Conservation (phyloP, 2,329 filamentous ascomycete species). For the Cladobotryum protrusum region DNA sequence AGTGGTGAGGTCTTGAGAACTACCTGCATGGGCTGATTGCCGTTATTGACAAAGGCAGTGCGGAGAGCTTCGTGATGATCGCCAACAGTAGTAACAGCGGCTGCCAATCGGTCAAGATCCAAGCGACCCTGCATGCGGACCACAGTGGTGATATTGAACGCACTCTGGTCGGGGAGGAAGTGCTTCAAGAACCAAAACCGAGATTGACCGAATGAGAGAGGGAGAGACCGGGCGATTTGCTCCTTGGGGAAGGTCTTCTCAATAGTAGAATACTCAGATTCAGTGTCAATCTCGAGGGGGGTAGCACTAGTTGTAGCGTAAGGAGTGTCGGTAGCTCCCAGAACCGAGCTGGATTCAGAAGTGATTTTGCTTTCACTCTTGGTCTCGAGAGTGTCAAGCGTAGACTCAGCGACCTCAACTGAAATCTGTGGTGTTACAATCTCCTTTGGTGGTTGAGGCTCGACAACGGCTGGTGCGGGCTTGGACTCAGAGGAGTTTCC, state of each 20-base stretch:
- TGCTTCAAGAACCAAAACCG: slow-evolving; percentile 1
- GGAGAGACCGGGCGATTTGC: neutral
- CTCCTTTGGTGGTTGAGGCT: neutral
- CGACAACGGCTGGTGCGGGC: neutral
- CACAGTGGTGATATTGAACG: neutral
- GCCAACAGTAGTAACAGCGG: neutral
- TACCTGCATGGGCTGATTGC: slow-evolving; percentile 16
- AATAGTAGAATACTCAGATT: neutral
- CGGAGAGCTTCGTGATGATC: slow-evolving; percentile 17
- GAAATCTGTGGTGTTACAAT: neutral
- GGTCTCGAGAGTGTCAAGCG: neutral
- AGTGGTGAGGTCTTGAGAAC: slow-evolving; percentile 21
- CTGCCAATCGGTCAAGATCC: neutral
- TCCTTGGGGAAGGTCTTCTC: neutral
- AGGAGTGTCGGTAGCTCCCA: neutral
- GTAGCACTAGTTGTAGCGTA: neutral
- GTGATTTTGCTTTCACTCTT: neutral
- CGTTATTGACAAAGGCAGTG: slow-evolving; percentile 15
- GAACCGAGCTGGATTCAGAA: neutral
- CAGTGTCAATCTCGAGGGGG: neutral
- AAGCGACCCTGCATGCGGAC: neutral
- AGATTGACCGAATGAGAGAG: neutral
- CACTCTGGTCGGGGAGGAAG: neutral
- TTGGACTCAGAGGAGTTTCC: neutral
- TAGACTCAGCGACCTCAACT: neutral